Base-by-base conservation (phyloP, 306 rosid genomes). In the Luffa acutangula region DNA sequence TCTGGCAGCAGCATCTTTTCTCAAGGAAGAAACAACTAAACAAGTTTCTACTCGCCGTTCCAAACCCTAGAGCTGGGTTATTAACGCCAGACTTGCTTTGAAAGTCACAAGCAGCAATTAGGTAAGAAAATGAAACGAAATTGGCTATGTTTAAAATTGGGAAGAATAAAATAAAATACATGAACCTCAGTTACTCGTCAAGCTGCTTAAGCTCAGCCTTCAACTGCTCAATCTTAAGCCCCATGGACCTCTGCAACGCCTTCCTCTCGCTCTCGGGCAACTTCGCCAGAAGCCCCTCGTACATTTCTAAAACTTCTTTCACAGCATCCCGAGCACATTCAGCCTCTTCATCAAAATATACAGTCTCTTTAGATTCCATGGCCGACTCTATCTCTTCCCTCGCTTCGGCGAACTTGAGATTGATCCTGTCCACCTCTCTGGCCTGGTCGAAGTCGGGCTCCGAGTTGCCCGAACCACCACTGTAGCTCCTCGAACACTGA, bases 301-400 rank as follows among this genome's bases (percentile, higher is more conserved):
- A 95, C 90, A 84, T 52, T 10, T 80, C 79, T 54, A 92, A 4
- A 6, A 92, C 97, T 66, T 92, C 93, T 17, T 86, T 83, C 71
- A 86, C 97, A 3, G 93, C 95, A 60, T 82, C 88, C 46, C 98
- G 93, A n/a, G 97, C 97, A 83, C 97, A 92, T 84, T 91, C 97
- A 0, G 97, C 98, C 79, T 95, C 98, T 65, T 95, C 98, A 17
- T 95, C 81, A 75, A 92, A 95, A 83, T 91, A 95, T 2, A 95
- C 97, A 0, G 98, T 92, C 25, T 95, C 98, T 78, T 89, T 92
- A 42, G 98, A 95, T 51, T 95, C 98, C 97, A 92, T 77, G 2
- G 97, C 97, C 92, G 82, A 88, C 85, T 95, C 97, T 81, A 95
- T 92, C 87, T 95, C 98, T 79, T 95, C 97, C 82, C 98, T 89